Evolutionary conservation across 2,329 filamentous ascomycete species (phyloP), one percentile per base, ranked within the genome.

Genomic region (Alternaria alternata): DNA sequence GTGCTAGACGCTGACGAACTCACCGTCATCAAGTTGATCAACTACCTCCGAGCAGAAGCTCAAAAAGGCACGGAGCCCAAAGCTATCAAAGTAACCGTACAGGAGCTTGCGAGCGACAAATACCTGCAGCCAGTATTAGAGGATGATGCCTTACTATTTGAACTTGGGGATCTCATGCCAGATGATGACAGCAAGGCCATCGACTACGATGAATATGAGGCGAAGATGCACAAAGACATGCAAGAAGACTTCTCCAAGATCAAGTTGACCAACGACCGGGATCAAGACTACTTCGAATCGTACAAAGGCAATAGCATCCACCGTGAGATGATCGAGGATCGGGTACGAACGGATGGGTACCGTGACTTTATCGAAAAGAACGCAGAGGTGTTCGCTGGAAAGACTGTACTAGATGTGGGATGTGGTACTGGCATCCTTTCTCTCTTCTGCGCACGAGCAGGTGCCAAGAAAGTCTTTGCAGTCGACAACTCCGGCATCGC

Each of bases 401-500:
- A 96, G 81, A 88, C 89, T 9, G 91, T 97, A 12, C 87, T 98
- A 7, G 94, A 98, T 74, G 93, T 97, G 65, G 94, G 94, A 51
- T 97, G 94, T 73, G 78, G 81, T n/a, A 87, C 85, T 7, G 92
- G 93, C 26, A 97, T 97, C 66, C 82, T 98, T 14, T 94, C 91
- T 73, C 94, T 98, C 89, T 97, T 98, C 82, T 96, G 93, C 76
- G 94, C 93, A 55, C 91, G 90, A 77, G 94, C 94, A 16, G 94
- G 94, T 39, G 94, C 94, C 7, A 88, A 89, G 70, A 88, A 88
- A 69, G 94, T 98, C 55, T 90, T 96, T 76, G 93, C 94, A 4
- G 93, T 98, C 8, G 94, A 98, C 80, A 95, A 95, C 74, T 95
- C 92, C 4, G 90, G 90, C 68, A 97, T 98, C 75, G 93, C 97